Conservation (phyloP, 164 flowering plant species). For the Umbellularia californica region DNA sequence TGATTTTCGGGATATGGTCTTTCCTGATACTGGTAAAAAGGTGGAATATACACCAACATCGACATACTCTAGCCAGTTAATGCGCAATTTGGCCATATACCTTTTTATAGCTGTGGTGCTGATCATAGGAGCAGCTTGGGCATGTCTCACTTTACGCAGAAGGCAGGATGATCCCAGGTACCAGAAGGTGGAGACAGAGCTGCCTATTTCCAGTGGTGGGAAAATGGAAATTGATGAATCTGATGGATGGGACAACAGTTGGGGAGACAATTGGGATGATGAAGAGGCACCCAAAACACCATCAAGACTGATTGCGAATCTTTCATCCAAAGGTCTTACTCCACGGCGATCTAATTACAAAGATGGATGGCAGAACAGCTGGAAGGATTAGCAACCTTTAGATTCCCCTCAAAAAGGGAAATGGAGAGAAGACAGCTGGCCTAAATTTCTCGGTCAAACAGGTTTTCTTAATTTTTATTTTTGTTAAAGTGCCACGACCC, state of each 20-base stretch:
- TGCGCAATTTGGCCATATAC: constrained; percentile 14
- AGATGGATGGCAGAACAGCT: constrained; percentile 37
- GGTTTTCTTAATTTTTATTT: neutral
- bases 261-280: constrained; percentile 81
- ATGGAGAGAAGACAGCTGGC: neutral
- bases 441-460: neutral
- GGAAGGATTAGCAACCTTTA: constrained; percentile 46
- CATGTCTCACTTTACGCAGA: constrained; percentile 25
- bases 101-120: constrained; percentile 30
- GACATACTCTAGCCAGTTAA: constrained; percentile 14
- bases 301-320: constrained; percentile 49
- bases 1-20: constrained; percentile 38
- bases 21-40: constrained; percentile 19
- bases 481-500: neutral
- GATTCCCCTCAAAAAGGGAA: neutral
- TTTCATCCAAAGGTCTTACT: constrained; percentile 64
- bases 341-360: constrained; percentile 42
- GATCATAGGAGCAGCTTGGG: constrained; percentile 30
- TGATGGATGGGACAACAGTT: constrained; percentile 70
- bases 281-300: constrained; percentile 71
- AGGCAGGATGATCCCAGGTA: constrained; percentile 33
- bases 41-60: constrained; percentile 12
- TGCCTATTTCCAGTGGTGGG: constrained; percentile 40
- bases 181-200: constrained; percentile 58
- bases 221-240: constrained; percentile 24